A percentile compares a stretch with the other conserved stretches of the same genome.
Evolutionary conservation across 345 rosid genomes (phyloP).

Genomic region (Luvunga scandens): DNA sequence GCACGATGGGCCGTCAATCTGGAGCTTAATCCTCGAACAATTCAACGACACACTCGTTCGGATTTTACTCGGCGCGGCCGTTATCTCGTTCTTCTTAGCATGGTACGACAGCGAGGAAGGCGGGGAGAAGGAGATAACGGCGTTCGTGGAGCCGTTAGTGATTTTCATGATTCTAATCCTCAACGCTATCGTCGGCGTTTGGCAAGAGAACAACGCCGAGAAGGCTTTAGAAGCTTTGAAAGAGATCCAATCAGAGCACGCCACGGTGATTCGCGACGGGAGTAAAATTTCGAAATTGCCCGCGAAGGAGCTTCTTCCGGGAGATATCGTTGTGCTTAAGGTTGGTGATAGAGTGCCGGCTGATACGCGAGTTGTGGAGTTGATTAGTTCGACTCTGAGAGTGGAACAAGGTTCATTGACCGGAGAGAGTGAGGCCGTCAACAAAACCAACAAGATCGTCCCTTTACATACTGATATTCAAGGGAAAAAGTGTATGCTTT

Average conservation of each 20-base stretch:
- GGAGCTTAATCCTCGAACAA: constrained; percentile 52
- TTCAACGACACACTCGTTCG: constrained; percentile 64
- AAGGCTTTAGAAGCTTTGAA: constrained; percentile 67
- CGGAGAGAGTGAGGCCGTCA: constrained; percentile 71
- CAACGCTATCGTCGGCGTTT: constrained; percentile 63
- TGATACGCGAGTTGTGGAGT: constrained; percentile 53
- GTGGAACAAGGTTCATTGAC: constrained; percentile 71
- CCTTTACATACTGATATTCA: constrained; percentile 50
- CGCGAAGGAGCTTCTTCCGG: constrained; percentile 61
- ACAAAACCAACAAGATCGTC: constrained; percentile 45
- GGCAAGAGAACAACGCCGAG: constrained; percentile 76
- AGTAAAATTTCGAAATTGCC: constrained; percentile 32
- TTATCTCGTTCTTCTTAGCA: constrained; percentile 60
- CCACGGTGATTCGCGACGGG: constrained; percentile 52
- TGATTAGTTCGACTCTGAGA: constrained; percentile 62
- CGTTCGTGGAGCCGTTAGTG: constrained; percentile 71
- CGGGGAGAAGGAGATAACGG: constrained; percentile 58
- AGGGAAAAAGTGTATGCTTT: constrained; percentile 63
- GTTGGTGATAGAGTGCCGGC: constrained; percentile 81
- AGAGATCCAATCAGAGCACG: constrained; percentile 74
- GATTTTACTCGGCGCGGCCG: constrained; percentile 53
- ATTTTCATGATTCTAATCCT: constrained; percentile 65
- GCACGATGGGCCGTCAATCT: constrained; percentile 51
- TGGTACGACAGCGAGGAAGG: constrained; percentile 62
- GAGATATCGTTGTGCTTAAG: constrained; percentile 62